A percentile compares a stretch with the other conserved stretches of the same genome.
phyloP scores from a whole-genome alignment of 2,329 filamentous ascomycete genomes.

The Cladophialophora immunda region DNA sequence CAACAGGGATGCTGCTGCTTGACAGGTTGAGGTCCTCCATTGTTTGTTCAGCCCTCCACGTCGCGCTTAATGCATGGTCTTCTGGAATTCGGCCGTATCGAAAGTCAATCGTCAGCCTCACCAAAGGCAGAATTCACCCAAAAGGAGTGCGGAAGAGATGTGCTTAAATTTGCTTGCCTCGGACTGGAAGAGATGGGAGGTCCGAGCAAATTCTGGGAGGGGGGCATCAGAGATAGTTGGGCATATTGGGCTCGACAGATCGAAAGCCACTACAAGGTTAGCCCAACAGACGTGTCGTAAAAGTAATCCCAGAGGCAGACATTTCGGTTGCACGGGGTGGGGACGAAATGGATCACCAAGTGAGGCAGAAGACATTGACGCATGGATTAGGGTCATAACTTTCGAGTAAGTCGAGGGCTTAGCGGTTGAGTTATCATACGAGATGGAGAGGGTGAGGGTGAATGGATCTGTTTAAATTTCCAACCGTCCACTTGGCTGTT shows the following conservation, averaged over 20 bases:
- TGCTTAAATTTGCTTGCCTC: background rate
- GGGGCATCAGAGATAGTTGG: conserved; percentile 4
- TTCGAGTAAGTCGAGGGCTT: conserved; percentile 6
- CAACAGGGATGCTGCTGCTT: conserved; percentile 32
- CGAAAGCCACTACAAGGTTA: background rate
- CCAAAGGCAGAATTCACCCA: background rate
- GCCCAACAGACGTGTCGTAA: conserved; percentile 3
- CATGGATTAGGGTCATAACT: conserved; percentile 15
- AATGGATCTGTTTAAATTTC: conserved; percentile 20
- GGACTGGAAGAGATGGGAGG: background rate
- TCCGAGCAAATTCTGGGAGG: background rate
- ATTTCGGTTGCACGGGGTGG: conserved; percentile 19
- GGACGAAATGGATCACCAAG: conserved; percentile 16
- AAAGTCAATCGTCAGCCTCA: background rate
- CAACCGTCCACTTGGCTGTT: conserved; percentile 16
- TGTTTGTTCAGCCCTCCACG: conserved; percentile 25
- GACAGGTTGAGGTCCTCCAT: conserved; percentile 36
- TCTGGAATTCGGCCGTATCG: background rate
- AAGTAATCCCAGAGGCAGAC: conserved; percentile 9
- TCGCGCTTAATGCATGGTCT: conserved; percentile 19
- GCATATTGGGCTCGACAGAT: background rate
- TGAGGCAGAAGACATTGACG: conserved; percentile 7
- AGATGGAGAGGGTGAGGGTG: background rate
- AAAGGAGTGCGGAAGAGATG: background rate
- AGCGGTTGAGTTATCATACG: conserved; percentile 20